Evolutionary conservation across 176 grass and related monocot species (phyloP).

Genomic region (Oryza meridionalis): DNA sequence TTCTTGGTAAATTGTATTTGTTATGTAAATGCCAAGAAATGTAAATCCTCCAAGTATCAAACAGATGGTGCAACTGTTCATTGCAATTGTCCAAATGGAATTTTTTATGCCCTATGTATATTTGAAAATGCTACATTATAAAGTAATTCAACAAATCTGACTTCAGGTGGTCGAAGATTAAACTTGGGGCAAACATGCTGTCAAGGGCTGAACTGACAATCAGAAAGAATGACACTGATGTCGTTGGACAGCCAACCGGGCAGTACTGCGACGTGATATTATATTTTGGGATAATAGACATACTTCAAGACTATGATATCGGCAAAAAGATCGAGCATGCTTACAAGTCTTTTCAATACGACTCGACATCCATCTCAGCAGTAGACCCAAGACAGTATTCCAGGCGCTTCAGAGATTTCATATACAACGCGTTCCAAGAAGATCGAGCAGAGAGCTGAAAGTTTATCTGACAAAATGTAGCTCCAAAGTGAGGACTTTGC

Average conservation of each 20-base stretch:
- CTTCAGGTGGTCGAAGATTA: conserved; percentile 59
- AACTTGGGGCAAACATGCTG: conserved; percentile 78
- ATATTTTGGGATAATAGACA: conserved; percentile 92
- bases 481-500: not conserved
- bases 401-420: conserved; percentile 83
- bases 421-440: conserved; percentile 87
- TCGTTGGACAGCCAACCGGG: conserved; percentile 72
- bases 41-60: not conserved
- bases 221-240: conserved; percentile 54
- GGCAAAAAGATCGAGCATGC: conserved; percentile 86
- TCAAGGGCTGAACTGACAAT: conserved; percentile 71
- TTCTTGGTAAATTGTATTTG: not conserved
- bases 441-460: conserved; percentile 55
- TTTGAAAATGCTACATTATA: not conserved
- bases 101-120: not conserved
- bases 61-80: not conserved
- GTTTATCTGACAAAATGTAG: conserved; percentile 21
- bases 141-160: not conserved
- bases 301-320: conserved; percentile 94
- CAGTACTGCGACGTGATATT: conserved; percentile 83
- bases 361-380: conserved; percentile 80
- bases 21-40: not conserved
- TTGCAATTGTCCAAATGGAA: not conserved
- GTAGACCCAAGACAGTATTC: conserved; percentile 88
- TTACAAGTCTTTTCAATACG: conserved; percentile 85